phyloP scores from a whole-genome alignment of 1,284 basidiomycete genomes.

The Ganoderma resinaceum region DNA sequence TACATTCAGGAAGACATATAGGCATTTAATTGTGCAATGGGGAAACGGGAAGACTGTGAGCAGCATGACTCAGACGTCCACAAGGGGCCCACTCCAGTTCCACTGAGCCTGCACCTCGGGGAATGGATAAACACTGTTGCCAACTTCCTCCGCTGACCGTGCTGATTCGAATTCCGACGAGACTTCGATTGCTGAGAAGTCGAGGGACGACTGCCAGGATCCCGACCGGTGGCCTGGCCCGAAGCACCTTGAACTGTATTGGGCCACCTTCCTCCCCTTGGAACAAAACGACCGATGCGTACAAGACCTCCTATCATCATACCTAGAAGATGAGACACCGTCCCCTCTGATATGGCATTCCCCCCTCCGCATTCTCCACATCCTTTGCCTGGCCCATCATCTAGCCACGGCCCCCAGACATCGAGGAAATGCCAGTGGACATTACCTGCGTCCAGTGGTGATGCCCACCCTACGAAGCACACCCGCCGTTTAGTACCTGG shows the following conservation, averaged over 20 bases:
- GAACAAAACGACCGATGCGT: constrained; percentile 9
- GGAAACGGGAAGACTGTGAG: not conserved
- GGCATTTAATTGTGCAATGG: constrained; percentile 1
- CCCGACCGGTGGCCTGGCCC: constrained; percentile 7
- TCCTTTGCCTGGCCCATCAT: not conserved
- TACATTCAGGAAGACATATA: constrained; percentile 15
- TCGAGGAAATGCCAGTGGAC: not conserved
- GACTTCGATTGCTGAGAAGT: not conserved
- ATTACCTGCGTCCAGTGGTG: not conserved
- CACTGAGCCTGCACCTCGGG: not conserved
- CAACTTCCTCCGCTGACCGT: constrained; percentile 1
- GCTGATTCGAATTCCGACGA: not conserved
- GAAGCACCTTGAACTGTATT: constrained; percentile 14
- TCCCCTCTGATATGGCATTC: not conserved
- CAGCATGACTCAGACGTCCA: not conserved
- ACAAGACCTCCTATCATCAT: not conserved
- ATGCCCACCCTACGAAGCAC: not conserved
- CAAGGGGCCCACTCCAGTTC: not conserved
- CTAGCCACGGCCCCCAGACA: not conserved
- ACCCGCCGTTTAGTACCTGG: not conserved
- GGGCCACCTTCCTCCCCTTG: constrained; percentile 15
- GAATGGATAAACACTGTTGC: constrained; percentile 8
- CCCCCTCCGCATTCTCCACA: not conserved
- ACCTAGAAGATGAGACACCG: not conserved
- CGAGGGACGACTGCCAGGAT: not conserved